A percentile compares a stretch with the other conserved stretches of the same genome.
These are phyloP conservation scores for Dendrobium catenatum DNA, from an alignment of 106 monocot genomes.

Conservation along the genomic window DNA sequence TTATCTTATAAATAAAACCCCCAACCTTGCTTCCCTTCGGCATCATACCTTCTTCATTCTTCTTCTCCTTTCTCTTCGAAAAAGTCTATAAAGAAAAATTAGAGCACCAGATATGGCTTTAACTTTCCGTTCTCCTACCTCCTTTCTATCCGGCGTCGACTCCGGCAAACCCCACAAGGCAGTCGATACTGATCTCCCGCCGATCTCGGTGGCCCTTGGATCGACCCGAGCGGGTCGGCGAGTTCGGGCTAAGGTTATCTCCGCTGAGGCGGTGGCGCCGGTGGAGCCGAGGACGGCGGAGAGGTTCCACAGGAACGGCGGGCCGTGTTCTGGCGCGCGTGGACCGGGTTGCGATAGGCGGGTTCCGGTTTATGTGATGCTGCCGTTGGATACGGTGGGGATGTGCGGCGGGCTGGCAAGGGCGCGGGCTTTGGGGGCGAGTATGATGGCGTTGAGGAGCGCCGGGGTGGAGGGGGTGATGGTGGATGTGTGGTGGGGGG, in stretches of 20 bases:
- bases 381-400: conserved; percentile 70
- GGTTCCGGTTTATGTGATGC: conserved; percentile 76
- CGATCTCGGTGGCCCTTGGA: neutral
- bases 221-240: neutral
- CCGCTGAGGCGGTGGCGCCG: neutral
- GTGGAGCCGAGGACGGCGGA: neutral
- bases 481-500: conserved; percentile 94
- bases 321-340: neutral
- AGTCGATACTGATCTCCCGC: neutral
- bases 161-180: conserved; percentile 11
- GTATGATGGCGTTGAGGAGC: conserved; percentile 59
- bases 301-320: neutral
- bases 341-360: neutral
- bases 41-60: neutral
- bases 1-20: conserved; percentile 5
- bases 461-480: conserved; percentile 85
- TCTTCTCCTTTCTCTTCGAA: neutral
- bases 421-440: conserved; percentile 50
- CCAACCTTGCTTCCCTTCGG: neutral
- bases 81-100: neutral
- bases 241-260: neutral
- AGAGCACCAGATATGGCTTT: conserved; percentile 20
- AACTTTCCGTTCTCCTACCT: conserved; percentile 22
- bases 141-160: conserved; percentile 12
- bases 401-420: conserved; percentile 25